Evolutionary conservation across 2,329 filamentous ascomycete genomes (phyloP), one percentile per base, ranked within the genome.

Genomic region (Fusarium coffeatum): DNA sequence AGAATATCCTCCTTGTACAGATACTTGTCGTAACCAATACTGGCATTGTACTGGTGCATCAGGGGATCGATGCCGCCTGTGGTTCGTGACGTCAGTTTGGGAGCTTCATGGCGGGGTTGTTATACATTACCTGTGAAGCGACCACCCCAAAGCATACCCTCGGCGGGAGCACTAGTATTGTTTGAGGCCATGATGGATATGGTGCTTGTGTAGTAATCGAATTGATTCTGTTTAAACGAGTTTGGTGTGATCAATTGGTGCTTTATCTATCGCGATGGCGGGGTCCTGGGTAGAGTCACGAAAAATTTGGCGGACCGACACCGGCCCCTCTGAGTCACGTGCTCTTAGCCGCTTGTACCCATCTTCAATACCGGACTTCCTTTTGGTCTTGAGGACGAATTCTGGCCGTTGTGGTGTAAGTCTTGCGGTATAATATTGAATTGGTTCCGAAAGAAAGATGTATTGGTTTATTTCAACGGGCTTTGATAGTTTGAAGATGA

Each of bases 21-120:
- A 64, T 86, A 85, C 74, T 91, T 90, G 80, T 97, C 93, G 81
- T 92, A 94, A 0, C 32, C 23, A 4, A 97, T 91, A 54, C 88
- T 91, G 59, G 74, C 90, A 80, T 97, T 97, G 84, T 95, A 97
- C 73, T 91, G 85, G 63, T 90, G 86, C 93, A 97, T 97, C 53
- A 97, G 87, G 53, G 93, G 93, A 82, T 97, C 93, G 73, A 95
- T 89, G 71, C 87, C 92, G 37, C 73, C 73, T 77, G 10, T 15
- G 23, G 25, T 64, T 22, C 67, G 69, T 45, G 37, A 74, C 54
- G 75, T 79, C 55, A 81, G 77, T 74, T n/a, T 37, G 34, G 18
- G 18, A 37, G 34, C 34, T 37, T n/a, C 6, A 3, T 37, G 34
- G 34, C 34, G 34, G 34, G 34, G 34, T 37, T 13, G 12, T 30